Evolutionary conservation across 2,329 filamentous ascomycete genomes (phyloP), one percentile per base, ranked within the genome.

Genomic region (Colletotrichum limetticola): DNA sequence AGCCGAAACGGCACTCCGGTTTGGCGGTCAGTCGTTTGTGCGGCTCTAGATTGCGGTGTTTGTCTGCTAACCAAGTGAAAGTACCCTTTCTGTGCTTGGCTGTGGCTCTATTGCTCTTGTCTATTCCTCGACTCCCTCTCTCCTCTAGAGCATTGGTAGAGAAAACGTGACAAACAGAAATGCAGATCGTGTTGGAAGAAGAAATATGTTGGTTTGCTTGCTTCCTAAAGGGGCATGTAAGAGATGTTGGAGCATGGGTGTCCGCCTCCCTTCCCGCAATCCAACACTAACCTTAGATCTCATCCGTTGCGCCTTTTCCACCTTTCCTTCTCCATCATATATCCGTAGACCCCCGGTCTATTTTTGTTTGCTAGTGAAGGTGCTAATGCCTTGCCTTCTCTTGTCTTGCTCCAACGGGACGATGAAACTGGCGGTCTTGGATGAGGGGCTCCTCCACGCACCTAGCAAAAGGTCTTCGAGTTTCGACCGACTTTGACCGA

Each of bases 131-230:
- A 26, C 24, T 55, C 26, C 26, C 52, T n/a, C 52, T n/a, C 22
- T 5, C 26, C n/a, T 16, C 26, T 19, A 19, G 16, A 49, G 24
- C 4, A 14, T 11, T 28, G 19, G 11, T 9, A 5, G 37, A 42
- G 59, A 65, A 37, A 22, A 14, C 24, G 9, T 65, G 62, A 65
- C 62, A 42, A 37, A 37, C 62, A 19, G 19, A 56, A 56, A 35
- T 56, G 62, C 22, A 22, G 52, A 65, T 56, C 62, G 22, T 3
- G 62, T 28, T 65, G 62, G 52, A 65, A 65, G 37, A 65, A 65
- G 62, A 22, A 65, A 65, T 3, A 9, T 56, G 62, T 56, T 65
- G 30, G 62, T 55, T 53, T 30, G 62, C 35, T n/a, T 56, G 62
- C 49, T 56, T 56, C 62, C 62, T 3, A 22, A 46, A 26, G 22